phyloP scores from a whole-genome alignment of 345 rosid species.

The Microcos paniculata region DNA sequence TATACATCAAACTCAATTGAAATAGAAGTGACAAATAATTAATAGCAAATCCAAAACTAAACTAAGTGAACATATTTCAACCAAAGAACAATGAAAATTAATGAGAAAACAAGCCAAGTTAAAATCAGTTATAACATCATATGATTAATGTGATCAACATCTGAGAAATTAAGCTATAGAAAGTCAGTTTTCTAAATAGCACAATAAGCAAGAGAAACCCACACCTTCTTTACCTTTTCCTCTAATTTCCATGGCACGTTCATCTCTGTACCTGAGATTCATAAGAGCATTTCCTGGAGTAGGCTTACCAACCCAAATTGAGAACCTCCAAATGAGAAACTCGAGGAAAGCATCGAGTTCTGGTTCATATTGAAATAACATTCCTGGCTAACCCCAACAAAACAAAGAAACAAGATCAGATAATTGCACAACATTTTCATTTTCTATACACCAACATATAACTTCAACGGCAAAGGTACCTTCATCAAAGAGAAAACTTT shows the following conservation, averaged over 20 bases:
- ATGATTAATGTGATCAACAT: background rate
- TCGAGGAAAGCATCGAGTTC: slow-evolving; percentile 98
- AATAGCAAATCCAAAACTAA: no score
- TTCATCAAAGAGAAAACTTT: slow-evolving; percentile 90
- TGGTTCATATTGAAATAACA: slow-evolving; percentile 98
- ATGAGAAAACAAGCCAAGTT: no score
- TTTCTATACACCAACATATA: background rate
- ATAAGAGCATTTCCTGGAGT: slow-evolving; percentile 94
- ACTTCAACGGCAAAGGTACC: slow-evolving; percentile 40
- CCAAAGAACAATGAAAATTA: no score
- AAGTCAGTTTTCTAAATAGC: slow-evolving; percentile 4
- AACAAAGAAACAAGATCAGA: slow-evolving; percentile 26
- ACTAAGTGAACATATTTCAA: no score
- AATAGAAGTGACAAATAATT: background rate
- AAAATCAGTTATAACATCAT: no score
- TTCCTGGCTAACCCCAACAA: slow-evolving; percentile 94
- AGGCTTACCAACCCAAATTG: slow-evolving; percentile 99
- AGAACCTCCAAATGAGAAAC: slow-evolving; percentile 98
- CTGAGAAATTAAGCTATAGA: background rate
- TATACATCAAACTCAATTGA: background rate
- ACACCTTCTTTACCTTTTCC: slow-evolving; percentile 51
- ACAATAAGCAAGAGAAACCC: slow-evolving; percentile 18
- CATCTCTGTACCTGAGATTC: slow-evolving; percentile 93
- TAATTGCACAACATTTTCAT: slow-evolving; percentile 7
- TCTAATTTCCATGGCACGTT: slow-evolving; percentile 46